These are phyloP conservation scores for Pichia ethanolica DNA, from an alignment of 805 yeast species.

Conservation along the genomic window DNA sequence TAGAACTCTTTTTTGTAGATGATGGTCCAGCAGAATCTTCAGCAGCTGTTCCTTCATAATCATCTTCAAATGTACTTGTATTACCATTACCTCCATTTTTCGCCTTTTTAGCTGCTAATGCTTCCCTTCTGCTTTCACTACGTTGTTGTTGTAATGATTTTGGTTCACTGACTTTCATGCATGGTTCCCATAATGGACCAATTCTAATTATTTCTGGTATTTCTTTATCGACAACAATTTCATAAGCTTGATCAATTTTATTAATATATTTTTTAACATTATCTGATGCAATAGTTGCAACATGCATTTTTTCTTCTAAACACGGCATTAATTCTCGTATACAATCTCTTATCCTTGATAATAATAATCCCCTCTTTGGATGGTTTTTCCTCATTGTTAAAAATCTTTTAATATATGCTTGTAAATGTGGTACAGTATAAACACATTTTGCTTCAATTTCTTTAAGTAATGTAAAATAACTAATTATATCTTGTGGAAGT, in stretches of 20 bases:
- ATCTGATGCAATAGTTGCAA: slow-evolving; percentile 85
- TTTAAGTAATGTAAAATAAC: slow-evolving; percentile 79
- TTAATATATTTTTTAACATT: slow-evolving; percentile 58
- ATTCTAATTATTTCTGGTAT: slow-evolving; percentile 71
- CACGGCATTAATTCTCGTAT: slow-evolving; percentile 78
- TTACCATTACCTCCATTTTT: slow-evolving; percentile 16
- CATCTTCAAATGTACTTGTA: slow-evolving; percentile 15
- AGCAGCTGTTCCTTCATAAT: slow-evolving; percentile 18
- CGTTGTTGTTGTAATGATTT: slow-evolving; percentile 68
- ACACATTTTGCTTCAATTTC: slow-evolving; percentile 95
- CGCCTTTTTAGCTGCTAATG: slow-evolving; percentile 82
- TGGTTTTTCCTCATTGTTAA: slow-evolving; percentile 31
- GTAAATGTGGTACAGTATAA: slow-evolving; percentile 60
- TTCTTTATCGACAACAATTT: slow-evolving; percentile 64
- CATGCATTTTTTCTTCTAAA: slow-evolving; percentile 95
- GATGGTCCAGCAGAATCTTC: slow-evolving; percentile 13
- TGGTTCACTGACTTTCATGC: slow-evolving; percentile 57
- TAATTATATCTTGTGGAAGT: slow-evolving; percentile 71
- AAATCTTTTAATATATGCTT: slow-evolving; percentile 44
- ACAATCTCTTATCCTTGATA: slow-evolving; percentile 36
- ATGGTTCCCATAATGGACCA: slow-evolving; percentile 85
- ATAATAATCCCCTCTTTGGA: slow-evolving; percentile 31
- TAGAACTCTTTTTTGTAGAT: not conserved
- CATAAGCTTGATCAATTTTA: slow-evolving; percentile 75
- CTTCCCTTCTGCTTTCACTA: slow-evolving; percentile 81